Base-by-base conservation (phyloP, 2,329 filamentous ascomycete genomes). In the Cladosporium sp. region DNA sequence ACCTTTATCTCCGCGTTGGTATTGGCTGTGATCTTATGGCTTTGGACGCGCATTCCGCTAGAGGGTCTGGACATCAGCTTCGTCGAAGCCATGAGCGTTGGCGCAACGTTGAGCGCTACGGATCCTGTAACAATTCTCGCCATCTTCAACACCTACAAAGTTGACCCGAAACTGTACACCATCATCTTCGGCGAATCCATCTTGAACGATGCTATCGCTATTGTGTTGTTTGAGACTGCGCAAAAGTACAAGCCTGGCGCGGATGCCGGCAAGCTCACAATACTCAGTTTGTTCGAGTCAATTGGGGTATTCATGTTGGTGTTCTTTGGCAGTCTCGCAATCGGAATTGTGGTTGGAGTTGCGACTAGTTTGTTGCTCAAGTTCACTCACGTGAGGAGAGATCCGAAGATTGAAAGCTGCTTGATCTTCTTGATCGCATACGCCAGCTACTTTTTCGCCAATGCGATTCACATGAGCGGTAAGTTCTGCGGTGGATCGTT, bases 61-160 rank as follows among this genome's bases (percentile, higher is more conserved):
- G 90, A 94, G 76, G 89, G 90, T 2, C 79, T 97, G 64, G 84
- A 88, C 60, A 90, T 99, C 77, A 88, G 84, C 58, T 97, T 97
- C 73, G 90, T 97, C 65, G 94, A 99, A 72, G 94, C 94, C 64
- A 94, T 99, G 72, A 95, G 92, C 1, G 91, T 99, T 43, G 94
- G 94, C 68, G 94, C 94, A 45, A 99, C 94, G 0, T 84, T 99
- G 34, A 97, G 94, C 1, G 94, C 94, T 60, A 99, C 94, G 1
- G 94, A 99, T 71, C 94, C 94, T 0, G 93, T 99, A 60, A 99
- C 94, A 0, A 97, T 99, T 67, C 81, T 99, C 56, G 94, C 94
- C 72, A 99, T 99, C 67, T 99, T 99, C 84, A 97, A 97, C 74
- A 89, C 94, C 1, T 99, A 97, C 84, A 97, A 97, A 76, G 94